A percentile compares a stretch with the other conserved stretches of the same genome.
Evolutionary conservation across 1,284 basidiomycete species (phyloP).

Genomic region (Rhodotorula glutinis): DNA sequence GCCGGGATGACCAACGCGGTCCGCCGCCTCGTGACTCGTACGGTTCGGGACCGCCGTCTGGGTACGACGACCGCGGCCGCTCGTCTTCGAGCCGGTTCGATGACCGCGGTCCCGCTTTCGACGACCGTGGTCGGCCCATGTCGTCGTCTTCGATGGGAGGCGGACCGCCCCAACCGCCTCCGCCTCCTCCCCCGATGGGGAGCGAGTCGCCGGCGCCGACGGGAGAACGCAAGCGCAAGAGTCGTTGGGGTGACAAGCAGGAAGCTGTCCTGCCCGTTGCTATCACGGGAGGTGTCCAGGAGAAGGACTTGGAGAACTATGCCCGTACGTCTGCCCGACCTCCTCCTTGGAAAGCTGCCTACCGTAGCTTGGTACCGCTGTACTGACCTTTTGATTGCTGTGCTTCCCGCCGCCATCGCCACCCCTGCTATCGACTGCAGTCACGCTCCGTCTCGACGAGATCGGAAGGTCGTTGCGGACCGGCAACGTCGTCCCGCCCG

Average conservation of each 20-base stretch:
- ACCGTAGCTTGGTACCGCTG: neutral
- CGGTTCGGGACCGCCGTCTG: neutral
- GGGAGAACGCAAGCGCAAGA: constrained; percentile 74
- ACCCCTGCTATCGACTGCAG: constrained; percentile 50
- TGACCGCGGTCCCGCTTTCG: constrained; percentile 6
- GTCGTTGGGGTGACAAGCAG: constrained; percentile 77
- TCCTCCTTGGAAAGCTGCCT: neutral
- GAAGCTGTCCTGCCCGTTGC: constrained; percentile 88
- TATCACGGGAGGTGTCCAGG: constrained; percentile 84
- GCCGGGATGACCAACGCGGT: constrained; percentile 32
- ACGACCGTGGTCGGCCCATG: constrained; percentile 5
- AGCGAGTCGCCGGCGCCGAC: constrained; percentile 10
- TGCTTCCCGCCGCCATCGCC: neutral
- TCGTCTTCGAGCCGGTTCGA: constrained; percentile 15
- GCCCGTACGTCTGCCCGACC: constrained; percentile 5
- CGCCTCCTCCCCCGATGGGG: constrained; percentile 5
- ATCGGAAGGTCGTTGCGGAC: constrained; percentile 90
- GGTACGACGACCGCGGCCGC: constrained; percentile 25
- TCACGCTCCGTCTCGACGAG: constrained; percentile 90
- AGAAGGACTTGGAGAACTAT: constrained; percentile 90
- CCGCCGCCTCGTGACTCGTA: constrained; percentile 41
- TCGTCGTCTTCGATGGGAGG: neutral
- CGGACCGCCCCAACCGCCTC: constrained; percentile 10
- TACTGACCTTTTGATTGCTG: too few relatives aligned
- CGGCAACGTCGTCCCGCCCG: constrained; percentile 93